Evolutionary conservation across 768 basidiomycete genomes (phyloP).

Genomic region (Psilocybe sp.): DNA sequence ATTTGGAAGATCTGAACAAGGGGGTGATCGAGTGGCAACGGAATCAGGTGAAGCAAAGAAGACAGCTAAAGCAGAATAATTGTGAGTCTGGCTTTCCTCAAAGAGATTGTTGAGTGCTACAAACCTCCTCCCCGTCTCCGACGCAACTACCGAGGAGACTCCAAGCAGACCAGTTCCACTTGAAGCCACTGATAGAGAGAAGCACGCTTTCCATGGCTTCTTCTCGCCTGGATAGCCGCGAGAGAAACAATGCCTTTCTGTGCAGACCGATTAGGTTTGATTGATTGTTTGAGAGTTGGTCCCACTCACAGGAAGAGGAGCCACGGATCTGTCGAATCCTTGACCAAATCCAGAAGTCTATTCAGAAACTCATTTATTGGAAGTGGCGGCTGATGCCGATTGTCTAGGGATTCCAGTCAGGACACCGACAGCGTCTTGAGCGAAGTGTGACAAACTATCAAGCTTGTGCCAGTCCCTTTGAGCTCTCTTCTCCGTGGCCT

Average conservation of each 20-base stretch:
- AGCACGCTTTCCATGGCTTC: conserved; percentile 84
- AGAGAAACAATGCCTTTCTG: conserved; percentile 84
- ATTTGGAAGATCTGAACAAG: conserved; percentile 75
- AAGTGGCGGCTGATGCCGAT: conserved; percentile 63
- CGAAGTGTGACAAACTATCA: conserved; percentile 49
- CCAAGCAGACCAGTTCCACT: conserved; percentile 98
- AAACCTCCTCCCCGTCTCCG: conserved; percentile 83
- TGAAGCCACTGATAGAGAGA: conserved; percentile 70
- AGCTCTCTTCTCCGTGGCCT: conserved; percentile 85
- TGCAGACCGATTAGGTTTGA: conserved; percentile 5
- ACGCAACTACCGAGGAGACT: conserved; percentile 74
- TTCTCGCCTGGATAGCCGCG: conserved; percentile 73
- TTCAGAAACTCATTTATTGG: conserved; percentile 61
- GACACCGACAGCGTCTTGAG: not conserved
- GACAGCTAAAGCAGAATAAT: conserved; percentile 34
- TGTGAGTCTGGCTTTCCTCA: conserved; percentile 10
- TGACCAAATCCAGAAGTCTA: conserved; percentile 58
- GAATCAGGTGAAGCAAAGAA: conserved; percentile 45
- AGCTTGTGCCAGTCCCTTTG: conserved; percentile 84
- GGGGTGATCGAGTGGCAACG: conserved; percentile 44
- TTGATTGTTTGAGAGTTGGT: conserved; percentile 1
- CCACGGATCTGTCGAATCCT: conserved; percentile 71
- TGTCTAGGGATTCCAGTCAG: conserved; percentile 39
- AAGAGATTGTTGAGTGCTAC: conserved; percentile 3
- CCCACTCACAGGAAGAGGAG: conserved; percentile 72